These are phyloP conservation scores for Apodospora peruviana DNA, from an alignment of 495 filamentous ascomycete genomes.

Conservation along the genomic window DNA sequence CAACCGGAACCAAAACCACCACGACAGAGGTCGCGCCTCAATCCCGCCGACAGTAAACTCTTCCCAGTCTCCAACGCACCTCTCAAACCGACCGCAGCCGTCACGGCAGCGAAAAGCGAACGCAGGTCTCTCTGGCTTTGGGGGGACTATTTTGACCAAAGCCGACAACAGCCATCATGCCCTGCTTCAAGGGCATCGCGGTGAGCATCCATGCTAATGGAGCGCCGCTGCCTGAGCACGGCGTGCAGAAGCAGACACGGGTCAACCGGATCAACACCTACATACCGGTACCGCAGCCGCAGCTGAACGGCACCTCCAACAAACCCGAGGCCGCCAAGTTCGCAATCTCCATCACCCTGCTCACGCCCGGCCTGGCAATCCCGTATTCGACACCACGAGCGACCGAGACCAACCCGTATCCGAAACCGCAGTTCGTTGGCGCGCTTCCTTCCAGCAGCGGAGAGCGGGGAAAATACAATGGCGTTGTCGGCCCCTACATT, in stretches of 20 bases:
- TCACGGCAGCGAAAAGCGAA: neutral
- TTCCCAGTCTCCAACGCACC: neutral
- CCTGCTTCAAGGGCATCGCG: conserved; percentile 96
- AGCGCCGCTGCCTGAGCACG: conserved; percentile 84
- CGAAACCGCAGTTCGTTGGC: conserved; percentile 73
- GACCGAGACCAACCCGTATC: conserved; percentile 63
- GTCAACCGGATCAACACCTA: conserved; percentile 90
- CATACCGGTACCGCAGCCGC: conserved; percentile 88
- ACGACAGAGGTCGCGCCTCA: neutral
- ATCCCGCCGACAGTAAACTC: neutral
- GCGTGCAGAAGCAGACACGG: conserved; percentile 88
- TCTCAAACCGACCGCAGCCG: neutral
- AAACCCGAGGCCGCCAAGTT: conserved; percentile 91
- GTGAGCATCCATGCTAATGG: conserved; percentile 93
- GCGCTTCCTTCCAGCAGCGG: conserved; percentile 46
- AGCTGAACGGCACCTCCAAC: conserved; percentile 59
- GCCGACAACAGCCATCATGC: conserved; percentile 50
- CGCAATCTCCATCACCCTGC: conserved; percentile 90
- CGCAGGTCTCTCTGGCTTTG: neutral
- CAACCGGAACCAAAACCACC: too few species aligned
- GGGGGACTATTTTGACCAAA: neutral
- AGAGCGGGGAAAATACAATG: conserved; percentile 39
- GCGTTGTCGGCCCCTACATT: conserved; percentile 76
- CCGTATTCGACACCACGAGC: conserved; percentile 83
- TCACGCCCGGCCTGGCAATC: conserved; percentile 80